Percentiles rank a stretch among this genome's conserved stretches.
phyloP scores from a whole-genome alignment of 805 yeast genomes.

The Yarrowia osloensis region DNA sequence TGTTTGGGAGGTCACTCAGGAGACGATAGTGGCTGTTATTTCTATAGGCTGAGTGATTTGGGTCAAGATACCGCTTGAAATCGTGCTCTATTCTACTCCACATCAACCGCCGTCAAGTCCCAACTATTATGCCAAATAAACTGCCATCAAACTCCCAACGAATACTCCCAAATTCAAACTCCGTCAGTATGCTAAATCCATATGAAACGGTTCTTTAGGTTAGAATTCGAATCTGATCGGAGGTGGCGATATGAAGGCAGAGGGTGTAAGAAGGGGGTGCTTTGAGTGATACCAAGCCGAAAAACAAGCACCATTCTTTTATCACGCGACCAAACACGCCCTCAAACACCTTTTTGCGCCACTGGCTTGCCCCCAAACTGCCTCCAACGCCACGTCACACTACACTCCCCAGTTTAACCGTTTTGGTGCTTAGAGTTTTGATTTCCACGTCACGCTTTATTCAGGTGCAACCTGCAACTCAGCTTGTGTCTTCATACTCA shows the following conservation, averaged over 20 bases:
- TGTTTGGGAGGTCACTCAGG: too few relatives aligned
- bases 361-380: not conserved
- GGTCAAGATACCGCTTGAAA: too few relatives aligned
- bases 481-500: not conserved
- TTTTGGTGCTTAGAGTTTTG: not conserved
- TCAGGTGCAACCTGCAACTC: not conserved
- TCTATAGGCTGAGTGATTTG: too few relatives aligned
- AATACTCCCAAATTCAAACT: too few relatives aligned
- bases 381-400: not conserved
- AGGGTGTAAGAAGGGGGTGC: not conserved
- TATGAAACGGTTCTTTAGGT: not conserved
- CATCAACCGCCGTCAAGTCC: too few relatives aligned
- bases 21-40: too few relatives aligned
- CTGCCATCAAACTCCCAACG: too few relatives aligned
- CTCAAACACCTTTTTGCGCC: not conserved
- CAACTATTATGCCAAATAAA: too few relatives aligned
- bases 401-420: not conserved
- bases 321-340: not conserved
- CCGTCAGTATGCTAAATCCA: too few relatives aligned
- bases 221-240: slow-evolving; percentile 6
- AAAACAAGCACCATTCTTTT: too few relatives aligned
- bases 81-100: too few relatives aligned
- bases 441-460: slow-evolving; percentile 26
- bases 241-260: not conserved
- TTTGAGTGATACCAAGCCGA: too few relatives aligned